Conservation (phyloP, 2,329 filamentous ascomycete genomes). For the Xylaria sp. region DNA sequence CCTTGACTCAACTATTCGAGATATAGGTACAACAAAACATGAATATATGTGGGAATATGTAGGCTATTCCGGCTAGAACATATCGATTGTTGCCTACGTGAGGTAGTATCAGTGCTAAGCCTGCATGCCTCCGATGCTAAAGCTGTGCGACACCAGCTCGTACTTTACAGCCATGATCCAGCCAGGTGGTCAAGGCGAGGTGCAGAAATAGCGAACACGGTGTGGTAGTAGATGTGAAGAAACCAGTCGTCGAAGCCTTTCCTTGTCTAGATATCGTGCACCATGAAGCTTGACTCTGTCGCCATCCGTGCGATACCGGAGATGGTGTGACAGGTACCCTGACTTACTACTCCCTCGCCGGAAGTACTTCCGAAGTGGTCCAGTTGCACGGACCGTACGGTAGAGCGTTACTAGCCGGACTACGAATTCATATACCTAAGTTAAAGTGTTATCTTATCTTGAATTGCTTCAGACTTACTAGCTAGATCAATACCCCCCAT, state of each 20-base stretch:
- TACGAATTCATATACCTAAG: too few relatives aligned
- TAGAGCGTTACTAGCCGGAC: constrained; percentile 3
- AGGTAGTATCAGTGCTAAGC: not conserved
- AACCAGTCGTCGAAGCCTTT: constrained; percentile 17
- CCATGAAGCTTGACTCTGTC: not conserved
- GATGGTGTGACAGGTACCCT: constrained; percentile 22
- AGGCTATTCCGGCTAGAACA: not conserved
- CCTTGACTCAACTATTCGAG: not conserved
- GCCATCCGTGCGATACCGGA: constrained; percentile 45
- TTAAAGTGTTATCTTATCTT: not conserved
- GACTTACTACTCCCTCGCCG: constrained; percentile 10
- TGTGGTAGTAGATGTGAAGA: constrained; percentile 23
- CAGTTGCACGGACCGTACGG: constrained; percentile 26
- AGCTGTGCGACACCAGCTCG: constrained; percentile 32
- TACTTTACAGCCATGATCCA: constrained; percentile 19
- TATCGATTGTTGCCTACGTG: constrained; percentile 1
- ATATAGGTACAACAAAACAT: not conserved
- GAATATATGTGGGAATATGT: not conserved
- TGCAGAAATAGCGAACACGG: constrained; percentile 17
- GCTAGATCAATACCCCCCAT: not conserved
- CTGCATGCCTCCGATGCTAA: constrained; percentile 15
- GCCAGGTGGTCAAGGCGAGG: constrained; percentile 30
- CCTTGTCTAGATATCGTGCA: constrained; percentile 12
- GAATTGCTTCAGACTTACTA: not conserved
- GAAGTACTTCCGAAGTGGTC: constrained; percentile 1